phyloP scores from a whole-genome alignment of 805 yeast species.

The Yamadazyma laniorum region DNA sequence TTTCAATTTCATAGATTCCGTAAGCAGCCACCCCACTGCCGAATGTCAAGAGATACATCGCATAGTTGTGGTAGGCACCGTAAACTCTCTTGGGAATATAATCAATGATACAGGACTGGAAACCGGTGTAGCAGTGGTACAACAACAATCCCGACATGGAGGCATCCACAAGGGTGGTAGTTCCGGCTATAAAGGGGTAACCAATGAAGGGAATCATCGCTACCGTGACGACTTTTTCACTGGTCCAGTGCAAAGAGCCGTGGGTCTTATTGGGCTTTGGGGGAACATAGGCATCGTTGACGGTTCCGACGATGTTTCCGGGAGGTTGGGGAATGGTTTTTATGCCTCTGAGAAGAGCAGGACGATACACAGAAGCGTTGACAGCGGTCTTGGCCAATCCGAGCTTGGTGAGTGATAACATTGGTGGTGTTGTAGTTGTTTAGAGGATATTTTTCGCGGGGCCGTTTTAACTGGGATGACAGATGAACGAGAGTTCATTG shows the following conservation, averaged over 20 bases:
- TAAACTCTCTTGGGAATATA: constrained; percentile 75
- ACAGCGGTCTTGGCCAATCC: constrained; percentile 21
- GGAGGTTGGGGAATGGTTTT: constrained; percentile 68
- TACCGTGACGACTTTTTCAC: constrained; percentile 60
- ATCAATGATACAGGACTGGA: constrained; percentile 74
- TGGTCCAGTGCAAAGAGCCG: constrained; percentile 75
- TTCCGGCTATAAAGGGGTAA: constrained; percentile 58
- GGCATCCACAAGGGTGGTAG: constrained; percentile 55
- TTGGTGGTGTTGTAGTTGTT: constrained; percentile 9
- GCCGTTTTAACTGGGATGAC: constrained; percentile 9
- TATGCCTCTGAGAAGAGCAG: constrained; percentile 29
- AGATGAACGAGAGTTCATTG: constrained; percentile 8
- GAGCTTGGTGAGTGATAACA: constrained; percentile 22
- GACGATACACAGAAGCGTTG: constrained; percentile 14
- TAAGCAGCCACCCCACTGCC: constrained; percentile 67
- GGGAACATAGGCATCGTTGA: constrained; percentile 66
- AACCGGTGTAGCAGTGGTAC: constrained; percentile 68
- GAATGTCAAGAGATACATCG: constrained; percentile 57
- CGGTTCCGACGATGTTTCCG: constrained; percentile 68
- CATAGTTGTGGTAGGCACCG: constrained; percentile 60
- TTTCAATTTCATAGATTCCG: constrained; percentile 70
- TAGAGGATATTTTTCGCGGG: constrained; percentile 9
- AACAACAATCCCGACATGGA: constrained; percentile 53
- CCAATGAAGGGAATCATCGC: constrained; percentile 63
- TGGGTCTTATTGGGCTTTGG: constrained; percentile 55